A percentile compares a stretch with the other conserved stretches of the same genome.
phyloP scores from a whole-genome alignment of 2,329 filamentous ascomycete genomes.

The Stachybotrys chlorohalonatus region DNA sequence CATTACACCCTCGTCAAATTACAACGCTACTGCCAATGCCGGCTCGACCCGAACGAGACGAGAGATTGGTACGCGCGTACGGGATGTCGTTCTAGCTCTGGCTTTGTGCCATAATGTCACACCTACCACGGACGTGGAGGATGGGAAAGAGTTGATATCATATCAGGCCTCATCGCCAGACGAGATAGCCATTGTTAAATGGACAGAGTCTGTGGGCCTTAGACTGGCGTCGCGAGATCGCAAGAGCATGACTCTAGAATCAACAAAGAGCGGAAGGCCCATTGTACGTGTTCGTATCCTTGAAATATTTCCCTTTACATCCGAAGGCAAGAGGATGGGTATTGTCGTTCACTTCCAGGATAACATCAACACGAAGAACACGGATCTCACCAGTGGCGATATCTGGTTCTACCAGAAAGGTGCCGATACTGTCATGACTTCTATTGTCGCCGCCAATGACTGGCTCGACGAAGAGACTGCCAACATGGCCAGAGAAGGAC shows the following conservation, averaged over 20 bases:
- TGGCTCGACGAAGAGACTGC: slow-evolving; percentile 98
- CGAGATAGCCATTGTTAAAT: slow-evolving; percentile 94
- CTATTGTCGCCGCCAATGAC: slow-evolving; percentile 90
- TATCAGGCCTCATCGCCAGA: slow-evolving; percentile 98
- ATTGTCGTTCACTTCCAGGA: slow-evolving; percentile 84
- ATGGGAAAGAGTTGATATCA: slow-evolving; percentile 66
- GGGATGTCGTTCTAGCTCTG: slow-evolving; percentile 85
- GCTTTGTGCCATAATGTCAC: slow-evolving; percentile 97
- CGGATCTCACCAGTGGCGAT: slow-evolving; percentile 54
- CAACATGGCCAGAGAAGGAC: slow-evolving; percentile 97
- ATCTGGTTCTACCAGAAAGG: slow-evolving; percentile 99
- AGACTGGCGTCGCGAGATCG: slow-evolving; percentile 79
- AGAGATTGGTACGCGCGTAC: slow-evolving; percentile 87
- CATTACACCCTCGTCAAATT: slow-evolving; percentile 68
- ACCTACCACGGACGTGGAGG: slow-evolving; percentile 67
- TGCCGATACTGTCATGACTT: slow-evolving; percentile 95
- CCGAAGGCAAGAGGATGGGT: slow-evolving; percentile 96
- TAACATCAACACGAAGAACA: slow-evolving; percentile 35
- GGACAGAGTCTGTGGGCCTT: slow-evolving; percentile 88
- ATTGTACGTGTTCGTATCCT: slow-evolving; percentile 83
- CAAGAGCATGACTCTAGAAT: slow-evolving; percentile 74
- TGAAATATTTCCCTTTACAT: slow-evolving; percentile 95
- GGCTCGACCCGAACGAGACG: slow-evolving; percentile 73
- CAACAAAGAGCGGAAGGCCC: slow-evolving; percentile 59
- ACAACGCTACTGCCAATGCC: slow-evolving; percentile 49